Conservation (phyloP, 345 rosid genomes). For the Rhodomyrtus tomentosa region DNA sequence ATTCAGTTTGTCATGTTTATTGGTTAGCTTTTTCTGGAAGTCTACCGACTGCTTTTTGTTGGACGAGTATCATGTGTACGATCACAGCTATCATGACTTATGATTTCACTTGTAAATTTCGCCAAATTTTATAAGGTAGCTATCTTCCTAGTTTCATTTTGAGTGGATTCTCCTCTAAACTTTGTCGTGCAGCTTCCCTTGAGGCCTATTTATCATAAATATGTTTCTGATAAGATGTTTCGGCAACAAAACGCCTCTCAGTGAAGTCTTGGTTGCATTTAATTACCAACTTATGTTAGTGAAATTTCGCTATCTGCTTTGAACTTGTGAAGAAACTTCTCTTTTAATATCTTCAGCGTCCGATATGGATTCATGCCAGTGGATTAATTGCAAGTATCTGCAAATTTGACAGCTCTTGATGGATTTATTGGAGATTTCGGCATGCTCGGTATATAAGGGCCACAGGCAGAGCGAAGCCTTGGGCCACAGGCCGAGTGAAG, state of each 20-base stretch:
- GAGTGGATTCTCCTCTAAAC: neutral
- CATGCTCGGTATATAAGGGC: conserved; percentile 6
- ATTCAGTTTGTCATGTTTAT: conserved; percentile 21
- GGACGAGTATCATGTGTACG: neutral
- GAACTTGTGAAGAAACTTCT: neutral
- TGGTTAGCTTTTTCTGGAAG: neutral
- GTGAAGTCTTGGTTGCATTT: neutral
- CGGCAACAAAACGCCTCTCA: neutral
- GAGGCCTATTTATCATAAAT: neutral
- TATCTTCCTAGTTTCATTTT: neutral
- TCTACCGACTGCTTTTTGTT: conserved; percentile 33
- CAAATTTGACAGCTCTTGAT: conserved; percentile 59
- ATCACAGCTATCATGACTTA: conserved; percentile 5
- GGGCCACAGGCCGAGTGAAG: neutral
- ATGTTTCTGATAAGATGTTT: neutral
- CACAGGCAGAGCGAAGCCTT: neutral
- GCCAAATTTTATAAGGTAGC: conserved; percentile 14
- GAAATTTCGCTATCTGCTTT: neutral
- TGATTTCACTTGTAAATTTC: conserved; percentile 42
- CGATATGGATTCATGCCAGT: neutral
- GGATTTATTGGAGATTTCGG: conserved; percentile 70
- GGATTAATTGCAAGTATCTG: conserved; percentile 18
- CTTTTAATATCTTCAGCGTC: neutral
- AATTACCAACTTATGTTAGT: neutral
- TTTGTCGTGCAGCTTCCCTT: neutral